Evolutionary conservation across 1,139 yeast genomes (phyloP).

Genomic region (Suhomyces coccinellae): DNA sequence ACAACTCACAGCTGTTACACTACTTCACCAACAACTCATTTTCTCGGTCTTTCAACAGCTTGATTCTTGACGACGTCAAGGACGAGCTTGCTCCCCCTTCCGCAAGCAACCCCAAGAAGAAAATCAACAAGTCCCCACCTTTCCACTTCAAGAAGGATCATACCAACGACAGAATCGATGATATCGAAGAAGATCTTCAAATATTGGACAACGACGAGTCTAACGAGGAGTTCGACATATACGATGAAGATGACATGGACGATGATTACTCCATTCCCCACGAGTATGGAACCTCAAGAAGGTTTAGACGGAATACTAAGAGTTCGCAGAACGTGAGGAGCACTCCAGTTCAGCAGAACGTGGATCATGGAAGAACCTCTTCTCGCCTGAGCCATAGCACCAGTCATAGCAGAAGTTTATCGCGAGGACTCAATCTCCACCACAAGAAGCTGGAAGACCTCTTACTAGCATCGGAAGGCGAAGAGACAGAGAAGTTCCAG

Average conservation of each 20-base stretch:
- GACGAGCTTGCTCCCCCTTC: constrained; percentile 19
- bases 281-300: background rate
- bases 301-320: background rate
- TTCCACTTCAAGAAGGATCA: constrained; percentile 40
- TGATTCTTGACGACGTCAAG: constrained; percentile 43
- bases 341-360: background rate
- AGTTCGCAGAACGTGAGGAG: background rate
- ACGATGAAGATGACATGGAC: constrained; percentile 10
- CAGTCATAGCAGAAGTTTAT: constrained; percentile 2
- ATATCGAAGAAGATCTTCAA: constrained; percentile 16
- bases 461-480: constrained; percentile 13
- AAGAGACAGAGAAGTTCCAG: constrained; percentile 22
- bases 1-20: constrained; percentile 26
- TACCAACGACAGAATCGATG: constrained; percentile 30
- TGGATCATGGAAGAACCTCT: background rate
- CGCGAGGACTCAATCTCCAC: constrained; percentile 2
- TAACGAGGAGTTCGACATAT: constrained; percentile 8
- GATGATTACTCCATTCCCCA: background rate
- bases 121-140: constrained; percentile 45
- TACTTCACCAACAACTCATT: constrained; percentile 44
- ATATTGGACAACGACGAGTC: constrained; percentile 4
- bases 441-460: constrained; percentile 12
- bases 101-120: constrained; percentile 18
- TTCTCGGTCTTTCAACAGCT: constrained; percentile 47
- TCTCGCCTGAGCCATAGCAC: constrained; percentile 5